A percentile compares a stretch with the other conserved stretches of the same genome.
phyloP scores from a whole-genome alignment of 2,329 filamentous ascomycete species.

The Verticillium nonalfalfae region DNA sequence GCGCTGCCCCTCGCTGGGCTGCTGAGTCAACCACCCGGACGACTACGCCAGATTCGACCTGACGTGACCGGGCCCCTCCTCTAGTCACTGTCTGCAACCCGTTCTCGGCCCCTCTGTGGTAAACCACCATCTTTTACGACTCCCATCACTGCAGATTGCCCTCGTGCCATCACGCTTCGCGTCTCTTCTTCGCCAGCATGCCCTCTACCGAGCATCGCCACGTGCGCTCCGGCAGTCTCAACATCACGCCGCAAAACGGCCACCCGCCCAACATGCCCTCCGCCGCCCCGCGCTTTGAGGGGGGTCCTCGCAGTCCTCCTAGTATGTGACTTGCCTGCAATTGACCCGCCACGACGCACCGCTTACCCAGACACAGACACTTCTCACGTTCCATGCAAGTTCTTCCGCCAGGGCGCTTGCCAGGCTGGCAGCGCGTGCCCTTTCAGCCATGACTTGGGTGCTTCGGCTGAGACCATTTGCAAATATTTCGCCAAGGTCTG shows the following conservation, averaged over 20 bases:
- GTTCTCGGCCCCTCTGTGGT: not conserved
- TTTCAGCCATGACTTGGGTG: conserved; percentile 88
- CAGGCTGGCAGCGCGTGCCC: conserved; percentile 95
- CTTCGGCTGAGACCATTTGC: conserved; percentile 81
- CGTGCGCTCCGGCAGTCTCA: conserved; percentile 51
- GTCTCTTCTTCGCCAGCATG: conserved; percentile 9
- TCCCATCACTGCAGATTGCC: not conserved
- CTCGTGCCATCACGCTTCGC: conserved; percentile 1
- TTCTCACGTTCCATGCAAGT: conserved; percentile 97
- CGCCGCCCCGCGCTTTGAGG: conserved; percentile 42
- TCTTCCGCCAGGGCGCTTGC: conserved; percentile 93
- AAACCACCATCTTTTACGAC: not conserved
- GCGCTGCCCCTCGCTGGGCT: not conserved
- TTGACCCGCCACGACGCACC: conserved; percentile 1
- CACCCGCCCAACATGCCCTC: conserved; percentile 23
- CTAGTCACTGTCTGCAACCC: not conserved
- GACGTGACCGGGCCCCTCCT: not conserved
- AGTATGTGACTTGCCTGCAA: conserved; percentile 29
- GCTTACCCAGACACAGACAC: conserved; percentile 56
- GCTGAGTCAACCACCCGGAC: not conserved
- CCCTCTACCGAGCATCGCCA: conserved; percentile 42
- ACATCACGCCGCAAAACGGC: conserved; percentile 32
- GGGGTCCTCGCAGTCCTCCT: conserved; percentile 55
- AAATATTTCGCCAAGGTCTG: conserved; percentile 97
- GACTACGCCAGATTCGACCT: not conserved